These are phyloP conservation scores for Ascochyta rabiei DNA, from an alignment of 2,329 filamentous ascomycete species.

Conservation along the genomic window DNA sequence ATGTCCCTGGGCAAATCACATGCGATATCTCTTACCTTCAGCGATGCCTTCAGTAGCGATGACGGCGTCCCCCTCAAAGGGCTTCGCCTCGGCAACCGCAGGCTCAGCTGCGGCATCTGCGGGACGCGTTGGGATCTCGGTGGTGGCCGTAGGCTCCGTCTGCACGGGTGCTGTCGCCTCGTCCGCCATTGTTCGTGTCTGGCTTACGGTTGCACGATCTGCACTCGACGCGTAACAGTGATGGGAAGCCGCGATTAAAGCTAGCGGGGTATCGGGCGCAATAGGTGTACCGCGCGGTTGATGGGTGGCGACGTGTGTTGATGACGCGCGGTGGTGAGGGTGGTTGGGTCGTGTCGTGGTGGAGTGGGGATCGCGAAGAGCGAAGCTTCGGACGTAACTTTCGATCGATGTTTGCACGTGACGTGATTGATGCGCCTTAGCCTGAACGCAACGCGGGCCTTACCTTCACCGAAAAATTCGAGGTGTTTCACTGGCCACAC, in stretches of 20 bases:
- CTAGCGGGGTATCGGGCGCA: slow-evolving; percentile 31
- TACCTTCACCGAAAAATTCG: slow-evolving; percentile 24
- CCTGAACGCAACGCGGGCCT: slow-evolving; percentile 20
- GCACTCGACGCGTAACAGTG: slow-evolving; percentile 44
- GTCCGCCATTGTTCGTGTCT: slow-evolving; percentile 46
- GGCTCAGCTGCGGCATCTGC: slow-evolving; percentile 35
- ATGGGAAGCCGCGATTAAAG: slow-evolving; percentile 39
- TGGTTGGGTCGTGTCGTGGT: slow-evolving; percentile 39
- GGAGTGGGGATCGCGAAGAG: slow-evolving; percentile 36
- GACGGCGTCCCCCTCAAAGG: slow-evolving; percentile 34
- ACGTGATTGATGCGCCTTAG: slow-evolving; percentile 28
- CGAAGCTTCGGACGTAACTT: slow-evolving; percentile 31
- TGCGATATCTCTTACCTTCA: slow-evolving; percentile 35
- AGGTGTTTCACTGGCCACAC: slow-evolving; percentile 23
- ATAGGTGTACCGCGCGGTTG: slow-evolving; percentile 36
- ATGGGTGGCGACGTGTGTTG: slow-evolving; percentile 38
- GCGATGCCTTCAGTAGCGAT: slow-evolving; percentile 34
- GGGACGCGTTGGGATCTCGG: slow-evolving; percentile 41
- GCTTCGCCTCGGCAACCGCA: slow-evolving; percentile 37
- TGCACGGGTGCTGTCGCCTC: slow-evolving; percentile 36
- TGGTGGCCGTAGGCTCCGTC: slow-evolving; percentile 34
- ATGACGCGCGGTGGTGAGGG: slow-evolving; percentile 46
- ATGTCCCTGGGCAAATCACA: slow-evolving; percentile 1
- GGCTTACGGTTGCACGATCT: slow-evolving; percentile 42
- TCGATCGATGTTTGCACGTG: slow-evolving; percentile 25